Base-by-base conservation (phyloP, 2,329 filamentous ascomycete species). In the Bipolaris sorokiniana region DNA sequence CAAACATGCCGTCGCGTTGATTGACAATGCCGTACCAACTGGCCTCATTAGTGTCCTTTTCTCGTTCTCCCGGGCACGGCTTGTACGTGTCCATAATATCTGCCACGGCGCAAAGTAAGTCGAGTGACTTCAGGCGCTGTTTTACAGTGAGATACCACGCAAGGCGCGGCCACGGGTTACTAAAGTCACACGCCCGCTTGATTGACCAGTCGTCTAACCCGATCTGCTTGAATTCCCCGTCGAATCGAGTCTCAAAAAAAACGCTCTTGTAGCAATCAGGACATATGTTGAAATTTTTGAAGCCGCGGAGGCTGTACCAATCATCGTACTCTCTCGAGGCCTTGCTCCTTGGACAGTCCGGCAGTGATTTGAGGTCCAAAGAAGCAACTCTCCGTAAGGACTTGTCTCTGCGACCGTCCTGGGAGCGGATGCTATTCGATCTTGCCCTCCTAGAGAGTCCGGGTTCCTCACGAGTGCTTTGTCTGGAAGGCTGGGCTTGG, bases 111-210 rank as follows among this genome's bases (percentile, higher is more conserved):
- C 89, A 85, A 28, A 97, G 81, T 5, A 96, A 78, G 11, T 85
- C 84, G 38, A 95, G 78, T 62, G 91, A 87, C 3, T 83, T 81
- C 16, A 85, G 81, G 11, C 86, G 78, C 63, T 91, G 86, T 74
- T 92, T 92, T 50, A 90, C 79, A 2, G 88, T 93, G 61, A 96
- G 82, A 3, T 93, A 82, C 86, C 90, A 96, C 0, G 92, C 92
- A 37, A 97, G 86, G 26, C 91, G 87, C 67, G 91, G 89, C 91
- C 92, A 97, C 0, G 89, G 86, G 11, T 86, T 83, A 28, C 90
- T 91, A 75, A 97, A 91, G 62, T 92, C 89, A 77, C 94, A 98
- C 44, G 84, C 81, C 7, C 90, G 82, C 44, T 85, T 81, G 38
- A 82, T 80, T 13, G 85, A 83, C 2, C 82, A 79, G 4, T 85